Evolutionary conservation across 2,329 filamentous ascomycete genomes (phyloP).

Genomic region (Fusarium sulawesiense): DNA sequence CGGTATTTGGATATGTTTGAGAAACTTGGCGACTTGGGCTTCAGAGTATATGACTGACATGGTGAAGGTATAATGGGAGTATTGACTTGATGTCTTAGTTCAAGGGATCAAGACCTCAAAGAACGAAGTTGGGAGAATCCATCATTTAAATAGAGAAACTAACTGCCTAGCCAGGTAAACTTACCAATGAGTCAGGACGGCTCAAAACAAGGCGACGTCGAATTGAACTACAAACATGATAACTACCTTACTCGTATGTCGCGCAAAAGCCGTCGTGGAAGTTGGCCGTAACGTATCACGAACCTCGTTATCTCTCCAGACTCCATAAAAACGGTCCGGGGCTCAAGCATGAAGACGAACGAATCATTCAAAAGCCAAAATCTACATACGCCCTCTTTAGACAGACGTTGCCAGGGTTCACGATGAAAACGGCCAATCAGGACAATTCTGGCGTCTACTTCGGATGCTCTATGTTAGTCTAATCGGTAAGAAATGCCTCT

Average conservation of each 20-base stretch:
- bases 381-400: conserved; percentile 18
- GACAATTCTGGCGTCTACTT: conserved; percentile 45
- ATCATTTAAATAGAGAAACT: conserved; percentile 6
- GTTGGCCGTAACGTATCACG: conserved; percentile 28
- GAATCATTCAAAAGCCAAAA: conserved; percentile 14
- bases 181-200: conserved; percentile 23
- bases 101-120: background rate
- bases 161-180: conserved; percentile 1
- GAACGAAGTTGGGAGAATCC: background rate
- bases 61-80: conserved; percentile 8
- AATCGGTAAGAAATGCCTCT: conserved; percentile 40
- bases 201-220: conserved; percentile 26
- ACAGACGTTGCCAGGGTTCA: conserved; percentile 22
- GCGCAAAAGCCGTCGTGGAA: conserved; percentile 27
- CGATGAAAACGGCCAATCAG: conserved; percentile 36
- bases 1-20: conserved; percentile 45
- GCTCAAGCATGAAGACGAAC: conserved; percentile 22
- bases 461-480: conserved; percentile 37
- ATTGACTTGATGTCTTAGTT: background rate
- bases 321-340: conserved; percentile 34
- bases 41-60: conserved; percentile 47
- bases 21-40: conserved; percentile 47
- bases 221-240: conserved; percentile 26
- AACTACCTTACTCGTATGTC: conserved; percentile 29
- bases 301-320: conserved; percentile 19